These are phyloP conservation scores for Flaveria sonorensis DNA, from an alignment of 129 eudicot genomes.

Conservation along the genomic window DNA sequence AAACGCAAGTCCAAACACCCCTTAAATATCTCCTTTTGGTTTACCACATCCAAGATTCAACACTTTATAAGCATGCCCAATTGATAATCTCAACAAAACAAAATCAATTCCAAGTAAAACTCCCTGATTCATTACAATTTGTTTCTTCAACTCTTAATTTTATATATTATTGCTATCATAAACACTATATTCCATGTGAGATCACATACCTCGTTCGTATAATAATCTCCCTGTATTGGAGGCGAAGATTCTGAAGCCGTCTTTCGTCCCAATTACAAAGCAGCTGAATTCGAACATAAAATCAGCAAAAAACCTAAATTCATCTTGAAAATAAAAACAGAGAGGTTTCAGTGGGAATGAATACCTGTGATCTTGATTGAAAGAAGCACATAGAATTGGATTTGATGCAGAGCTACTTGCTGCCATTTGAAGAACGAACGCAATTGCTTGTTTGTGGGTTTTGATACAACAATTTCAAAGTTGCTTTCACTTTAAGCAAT, in stretches of 20 bases:
- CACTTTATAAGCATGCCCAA: background rate
- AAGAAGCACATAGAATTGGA: conserved; percentile 83
- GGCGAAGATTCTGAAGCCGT: conserved; percentile 78
- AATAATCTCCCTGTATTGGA: conserved; percentile 67
- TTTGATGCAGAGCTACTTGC: conserved; percentile 50
- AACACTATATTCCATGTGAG: background rate
- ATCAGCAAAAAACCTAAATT: conserved; percentile 7
- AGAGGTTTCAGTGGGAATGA: background rate
- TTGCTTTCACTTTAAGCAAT: conserved; percentile 12
- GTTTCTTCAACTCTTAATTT: background rate
- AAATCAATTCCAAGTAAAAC: background rate
- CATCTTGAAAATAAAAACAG: background rate
- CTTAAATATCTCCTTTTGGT: no score
- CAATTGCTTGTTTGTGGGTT: conserved; percentile 21
- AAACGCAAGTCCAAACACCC: background rate
- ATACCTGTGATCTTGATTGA: conserved; percentile 93
- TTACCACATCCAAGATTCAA: background rate
- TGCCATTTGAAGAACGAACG: conserved; percentile 30
- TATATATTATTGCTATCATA: background rate
- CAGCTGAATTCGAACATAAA: conserved; percentile 44
- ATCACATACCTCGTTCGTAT: conserved; percentile 67
- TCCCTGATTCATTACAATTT: background rate
- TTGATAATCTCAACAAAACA: background rate
- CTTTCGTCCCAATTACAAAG: conserved; percentile 87
- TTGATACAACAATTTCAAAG: conserved; percentile 7